phyloP scores from a whole-genome alignment of 768 basidiomycete genomes.

The Auricularia sp. region DNA sequence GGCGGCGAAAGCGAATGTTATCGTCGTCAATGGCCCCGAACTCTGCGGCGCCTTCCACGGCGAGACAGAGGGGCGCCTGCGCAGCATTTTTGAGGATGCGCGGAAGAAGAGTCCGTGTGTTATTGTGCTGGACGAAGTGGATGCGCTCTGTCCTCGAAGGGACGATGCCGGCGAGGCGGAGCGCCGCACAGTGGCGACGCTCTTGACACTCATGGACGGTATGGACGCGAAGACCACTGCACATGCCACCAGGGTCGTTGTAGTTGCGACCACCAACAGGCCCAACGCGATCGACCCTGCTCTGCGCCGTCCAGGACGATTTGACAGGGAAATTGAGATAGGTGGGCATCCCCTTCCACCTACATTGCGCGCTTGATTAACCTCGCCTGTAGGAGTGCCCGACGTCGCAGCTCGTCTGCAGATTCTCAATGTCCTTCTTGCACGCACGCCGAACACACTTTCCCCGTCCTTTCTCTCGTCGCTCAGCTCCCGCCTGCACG shows the following conservation, averaged over 20 bases:
- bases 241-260: constrained; percentile 53
- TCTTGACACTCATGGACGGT: constrained; percentile 91
- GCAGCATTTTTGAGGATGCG: constrained; percentile 84
- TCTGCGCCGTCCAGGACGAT: constrained; percentile 76
- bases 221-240: constrained; percentile 15
- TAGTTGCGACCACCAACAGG: constrained; percentile 92
- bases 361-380: neutral
- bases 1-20: constrained; percentile 76
- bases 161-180: constrained; percentile 94
- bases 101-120: constrained; percentile 77
- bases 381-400: constrained; percentile 56
- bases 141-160: constrained; percentile 82
- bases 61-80: constrained; percentile 85
- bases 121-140: constrained; percentile 91
- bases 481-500: constrained; percentile 75
- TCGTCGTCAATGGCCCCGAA: constrained; percentile 92
- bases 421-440: constrained; percentile 78
- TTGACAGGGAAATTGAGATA: constrained; percentile 93
- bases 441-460: constrained; percentile 70
- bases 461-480: constrained; percentile 45
- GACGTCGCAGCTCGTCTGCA: constrained; percentile 74
- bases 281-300: constrained; percentile 96
- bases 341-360: constrained; percentile 33
- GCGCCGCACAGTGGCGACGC: constrained; percentile 87
- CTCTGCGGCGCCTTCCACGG: constrained; percentile 93